phyloP scores from a whole-genome alignment of 306 rosid species.

The Aeschynomene evenia region DNA sequence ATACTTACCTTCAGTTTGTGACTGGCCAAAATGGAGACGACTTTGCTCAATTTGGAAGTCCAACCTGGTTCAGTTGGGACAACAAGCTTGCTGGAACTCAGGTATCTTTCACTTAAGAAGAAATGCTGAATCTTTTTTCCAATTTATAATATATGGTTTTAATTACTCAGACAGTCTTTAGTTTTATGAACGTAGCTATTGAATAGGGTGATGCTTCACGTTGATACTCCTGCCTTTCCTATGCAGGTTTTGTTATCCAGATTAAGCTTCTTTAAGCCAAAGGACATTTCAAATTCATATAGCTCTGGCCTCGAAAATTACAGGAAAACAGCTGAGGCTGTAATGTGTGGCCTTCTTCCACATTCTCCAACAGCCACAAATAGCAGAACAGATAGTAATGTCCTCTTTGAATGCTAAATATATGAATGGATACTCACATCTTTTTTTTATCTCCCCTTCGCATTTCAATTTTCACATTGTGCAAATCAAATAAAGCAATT shows the following conservation, averaged over 20 bases:
- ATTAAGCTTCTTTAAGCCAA: slow-evolving; percentile 69
- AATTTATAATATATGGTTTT: slow-evolving; percentile 16
- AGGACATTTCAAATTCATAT: slow-evolving; percentile 42
- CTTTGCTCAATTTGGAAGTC: slow-evolving; percentile 72
- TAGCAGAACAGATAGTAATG: slow-evolving; percentile 74
- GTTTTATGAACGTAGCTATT: neutral
- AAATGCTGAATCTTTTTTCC: neutral
- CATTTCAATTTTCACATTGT: slow-evolving; percentile 18
- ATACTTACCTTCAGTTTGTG: slow-evolving; percentile 66
- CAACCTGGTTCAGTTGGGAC: slow-evolving; percentile 99
- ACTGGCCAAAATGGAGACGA: slow-evolving; percentile 61
- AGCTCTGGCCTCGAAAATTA: slow-evolving; percentile 57
- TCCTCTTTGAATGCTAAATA: slow-evolving; percentile 35
- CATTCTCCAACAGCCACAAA: slow-evolving; percentile 88
- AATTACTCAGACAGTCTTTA: slow-evolving; percentile 10
- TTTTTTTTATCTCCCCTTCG: neutral
- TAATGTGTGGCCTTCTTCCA: slow-evolving; percentile 87
- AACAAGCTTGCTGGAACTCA: slow-evolving; percentile 95
- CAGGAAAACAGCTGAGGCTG: slow-evolving; percentile 85
- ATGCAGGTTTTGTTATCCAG: slow-evolving; percentile 90
- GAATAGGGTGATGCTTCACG: neutral
- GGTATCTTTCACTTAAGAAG: slow-evolving; percentile 34
- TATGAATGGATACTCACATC: slow-evolving; percentile 2
- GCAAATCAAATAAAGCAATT: neutral
- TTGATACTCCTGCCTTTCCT: slow-evolving; percentile 17